These are phyloP conservation scores for Cucumis cinereus DNA, from an alignment of 306 rosid genomes.

Conservation along the genomic window DNA sequence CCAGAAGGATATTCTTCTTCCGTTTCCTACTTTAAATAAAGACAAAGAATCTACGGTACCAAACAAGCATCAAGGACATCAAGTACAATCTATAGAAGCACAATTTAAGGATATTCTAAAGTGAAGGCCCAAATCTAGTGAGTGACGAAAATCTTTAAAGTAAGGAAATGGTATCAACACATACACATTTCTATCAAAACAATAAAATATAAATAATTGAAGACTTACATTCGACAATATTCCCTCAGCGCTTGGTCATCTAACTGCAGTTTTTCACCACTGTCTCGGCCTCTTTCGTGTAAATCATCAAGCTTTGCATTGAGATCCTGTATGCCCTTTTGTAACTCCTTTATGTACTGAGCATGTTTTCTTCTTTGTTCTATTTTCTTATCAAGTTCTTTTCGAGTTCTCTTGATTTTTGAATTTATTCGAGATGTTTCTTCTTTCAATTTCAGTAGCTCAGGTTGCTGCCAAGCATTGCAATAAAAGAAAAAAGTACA, in stretches of 20 bases:
- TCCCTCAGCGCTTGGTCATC: constrained; percentile 55
- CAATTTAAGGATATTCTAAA: neutral
- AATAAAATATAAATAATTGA: neutral
- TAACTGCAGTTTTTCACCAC: constrained; percentile 50
- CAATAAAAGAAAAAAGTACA: constrained; percentile 7
- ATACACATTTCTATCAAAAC: neutral
- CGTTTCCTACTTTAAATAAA: no score
- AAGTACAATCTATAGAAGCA: neutral
- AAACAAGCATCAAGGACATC: neutral
- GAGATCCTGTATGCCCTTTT: constrained; percentile 59
- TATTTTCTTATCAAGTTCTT: constrained; percentile 59
- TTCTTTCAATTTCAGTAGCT: constrained; percentile 85
- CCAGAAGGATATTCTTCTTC: no score
- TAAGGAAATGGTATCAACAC: neutral
- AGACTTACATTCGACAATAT: constrained; percentile 83
- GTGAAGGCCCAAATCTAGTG: neutral
- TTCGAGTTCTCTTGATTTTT: constrained; percentile 63
- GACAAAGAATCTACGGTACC: neutral
- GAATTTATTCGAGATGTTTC: constrained; percentile 79
- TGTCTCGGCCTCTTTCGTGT: constrained; percentile 49
- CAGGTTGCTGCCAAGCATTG: constrained; percentile 72
- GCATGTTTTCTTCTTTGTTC: constrained; percentile 58
- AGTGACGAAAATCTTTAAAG: neutral
- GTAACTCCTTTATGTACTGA: constrained; percentile 35
- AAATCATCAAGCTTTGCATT: constrained; percentile 46